Evolutionary conservation across 371 early-diverging fungal species (phyloP).

Genomic region (Coemansia sp.): DNA sequence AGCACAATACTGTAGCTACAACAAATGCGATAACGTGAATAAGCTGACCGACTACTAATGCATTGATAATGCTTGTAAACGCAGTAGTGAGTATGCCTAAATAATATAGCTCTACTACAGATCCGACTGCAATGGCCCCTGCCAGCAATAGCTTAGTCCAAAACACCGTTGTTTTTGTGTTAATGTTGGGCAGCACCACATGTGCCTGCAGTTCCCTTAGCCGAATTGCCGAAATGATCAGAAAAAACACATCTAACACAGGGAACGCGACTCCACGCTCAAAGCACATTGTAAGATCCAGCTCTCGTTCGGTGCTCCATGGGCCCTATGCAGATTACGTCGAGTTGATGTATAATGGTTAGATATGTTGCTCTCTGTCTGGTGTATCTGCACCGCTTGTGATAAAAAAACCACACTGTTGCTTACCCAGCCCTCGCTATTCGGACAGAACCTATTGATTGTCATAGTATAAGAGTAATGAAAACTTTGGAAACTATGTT

Average conservation of each 20-base stretch:
- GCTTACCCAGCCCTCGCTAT: slow-evolving; percentile 42
- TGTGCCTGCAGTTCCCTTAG: slow-evolving; percentile 42
- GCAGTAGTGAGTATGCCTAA: slow-evolving; percentile 14
- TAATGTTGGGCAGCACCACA: slow-evolving; percentile 15
- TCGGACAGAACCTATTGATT: slow-evolving; percentile 15
- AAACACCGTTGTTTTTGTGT: slow-evolving; percentile 12
- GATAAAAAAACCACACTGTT: not conserved
- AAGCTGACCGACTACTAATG: slow-evolving; percentile 67
- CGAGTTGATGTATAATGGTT: not conserved
- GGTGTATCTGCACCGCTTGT: not conserved
- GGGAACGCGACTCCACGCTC: slow-evolving; percentile 28
- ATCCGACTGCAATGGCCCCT: slow-evolving; percentile 22
- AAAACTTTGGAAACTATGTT: not conserved
- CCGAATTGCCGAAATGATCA: slow-evolving; percentile 35
- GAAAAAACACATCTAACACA: slow-evolving; percentile 22
- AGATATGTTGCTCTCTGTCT: not conserved
- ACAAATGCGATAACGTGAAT: slow-evolving; percentile 64
- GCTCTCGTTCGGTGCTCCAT: slow-evolving; percentile 26
- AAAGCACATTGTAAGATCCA: slow-evolving; percentile 49
- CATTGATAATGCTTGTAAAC: slow-evolving; percentile 56
- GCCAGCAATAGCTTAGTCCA: slow-evolving; percentile 13
- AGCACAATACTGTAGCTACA: slow-evolving; percentile 54
- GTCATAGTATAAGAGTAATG: not conserved
- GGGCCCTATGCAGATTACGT: slow-evolving; percentile 34
- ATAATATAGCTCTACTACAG: slow-evolving; percentile 20